Conservation (phyloP, 495 filamentous ascomycete genomes). For the Hypoxylon rickii region DNA sequence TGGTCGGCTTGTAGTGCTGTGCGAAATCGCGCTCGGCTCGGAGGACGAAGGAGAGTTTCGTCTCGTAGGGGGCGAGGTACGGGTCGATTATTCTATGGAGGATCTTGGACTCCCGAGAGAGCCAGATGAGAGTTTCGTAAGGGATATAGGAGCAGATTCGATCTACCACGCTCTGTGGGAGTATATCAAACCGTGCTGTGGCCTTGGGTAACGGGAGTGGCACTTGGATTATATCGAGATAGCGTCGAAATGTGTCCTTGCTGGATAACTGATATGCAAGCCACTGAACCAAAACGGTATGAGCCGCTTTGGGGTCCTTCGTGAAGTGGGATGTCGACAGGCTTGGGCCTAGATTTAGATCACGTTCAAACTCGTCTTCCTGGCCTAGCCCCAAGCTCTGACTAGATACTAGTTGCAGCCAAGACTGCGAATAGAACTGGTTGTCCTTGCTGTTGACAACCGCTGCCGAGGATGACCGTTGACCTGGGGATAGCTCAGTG, state of each 20-base stretch:
- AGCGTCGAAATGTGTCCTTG: constrained; percentile 2
- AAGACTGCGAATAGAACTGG: too few relatives aligned
- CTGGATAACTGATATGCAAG: constrained; percentile 12
- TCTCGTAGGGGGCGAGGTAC: constrained; percentile 17
- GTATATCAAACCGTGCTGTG: constrained; percentile 1
- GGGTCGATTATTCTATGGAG: constrained; percentile 18
- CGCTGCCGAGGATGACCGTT: too few relatives aligned
- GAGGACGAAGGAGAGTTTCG: constrained; percentile 22
- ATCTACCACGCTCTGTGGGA: constrained; percentile 17
- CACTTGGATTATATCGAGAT: constrained; percentile 3
- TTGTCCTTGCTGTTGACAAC: too few relatives aligned
- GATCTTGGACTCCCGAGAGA: constrained; percentile 6
- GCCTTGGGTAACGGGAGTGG: constrained; percentile 1
- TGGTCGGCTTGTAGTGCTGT: constrained; percentile 14
- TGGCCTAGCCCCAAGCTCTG: too few relatives aligned
- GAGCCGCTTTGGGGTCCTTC: too few relatives aligned
- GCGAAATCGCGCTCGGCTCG: constrained; percentile 34
- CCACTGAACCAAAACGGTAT: neutral
- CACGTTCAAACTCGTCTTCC: too few relatives aligned
- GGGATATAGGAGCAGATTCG: constrained; percentile 19
- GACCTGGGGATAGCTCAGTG: too few relatives aligned
- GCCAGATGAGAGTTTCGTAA: constrained; percentile 23
- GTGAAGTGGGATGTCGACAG: too few relatives aligned
- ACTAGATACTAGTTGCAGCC: too few relatives aligned
- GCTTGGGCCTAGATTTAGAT: too few relatives aligned